phyloP scores from a whole-genome alignment of 208 protist species.

The Wallacemonas collosoma region DNA sequence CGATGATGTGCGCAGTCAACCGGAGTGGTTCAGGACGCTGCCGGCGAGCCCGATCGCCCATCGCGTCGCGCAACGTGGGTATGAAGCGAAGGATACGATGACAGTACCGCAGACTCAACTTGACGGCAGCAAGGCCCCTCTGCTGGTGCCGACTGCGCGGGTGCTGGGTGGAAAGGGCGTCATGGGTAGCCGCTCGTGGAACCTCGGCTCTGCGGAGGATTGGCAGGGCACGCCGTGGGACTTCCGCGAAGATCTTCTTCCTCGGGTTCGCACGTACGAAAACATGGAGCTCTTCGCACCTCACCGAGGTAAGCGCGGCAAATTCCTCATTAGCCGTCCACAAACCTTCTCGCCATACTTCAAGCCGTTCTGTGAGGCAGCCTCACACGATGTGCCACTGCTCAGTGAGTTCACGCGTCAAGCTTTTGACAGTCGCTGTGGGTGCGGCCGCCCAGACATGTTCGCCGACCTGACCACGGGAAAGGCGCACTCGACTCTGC shows the following conservation, averaged over 20 bases:
- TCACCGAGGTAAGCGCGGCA: constrained; percentile 73
- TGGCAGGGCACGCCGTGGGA: constrained; percentile 67
- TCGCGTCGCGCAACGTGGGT: constrained; percentile 57
- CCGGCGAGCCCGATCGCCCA: constrained; percentile 59
- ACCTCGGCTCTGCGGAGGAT: constrained; percentile 63
- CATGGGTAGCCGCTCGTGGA: constrained; percentile 80
- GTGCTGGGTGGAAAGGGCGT: constrained; percentile 80
- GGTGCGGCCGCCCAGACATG: constrained; percentile 63
- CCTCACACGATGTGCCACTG: constrained; percentile 69
- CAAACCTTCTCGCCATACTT: constrained; percentile 71
- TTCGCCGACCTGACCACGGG: constrained; percentile 59
- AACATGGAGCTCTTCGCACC: constrained; percentile 60
- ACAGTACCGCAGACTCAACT: constrained; percentile 56
- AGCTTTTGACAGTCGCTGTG: constrained; percentile 45
- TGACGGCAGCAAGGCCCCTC: constrained; percentile 28
- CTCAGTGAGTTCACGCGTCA: constrained; percentile 70
- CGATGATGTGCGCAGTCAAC: constrained; percentile 55
- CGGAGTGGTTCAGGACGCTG: constrained; percentile 62
- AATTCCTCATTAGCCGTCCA: constrained; percentile 64
- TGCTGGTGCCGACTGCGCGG: constrained; percentile 69
- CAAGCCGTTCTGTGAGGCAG: constrained; percentile 70
- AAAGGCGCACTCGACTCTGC: constrained; percentile 66
- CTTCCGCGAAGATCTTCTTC: constrained; percentile 74
- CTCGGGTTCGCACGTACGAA: constrained; percentile 59
- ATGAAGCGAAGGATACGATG: constrained; percentile 52